Percentiles rank a stretch among this genome's conserved stretches.
Conservation (phyloP, 1,284 basidiomycete species). For the Cryptococcus sp. region DNA sequence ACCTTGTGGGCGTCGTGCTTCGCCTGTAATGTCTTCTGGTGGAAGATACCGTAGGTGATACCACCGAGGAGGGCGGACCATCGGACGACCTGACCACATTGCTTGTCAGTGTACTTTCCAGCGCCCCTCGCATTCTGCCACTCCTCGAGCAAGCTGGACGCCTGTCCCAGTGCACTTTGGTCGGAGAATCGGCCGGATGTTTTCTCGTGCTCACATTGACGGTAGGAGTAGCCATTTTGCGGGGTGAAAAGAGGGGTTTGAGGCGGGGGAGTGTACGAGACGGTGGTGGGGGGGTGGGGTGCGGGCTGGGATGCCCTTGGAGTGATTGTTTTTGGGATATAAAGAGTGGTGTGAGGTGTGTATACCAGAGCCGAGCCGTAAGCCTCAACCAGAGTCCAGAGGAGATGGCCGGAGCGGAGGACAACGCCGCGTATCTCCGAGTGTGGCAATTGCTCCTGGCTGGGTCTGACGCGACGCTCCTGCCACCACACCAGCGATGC, state of each 20-base stretch:
- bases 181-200: background rate
- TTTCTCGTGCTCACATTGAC: conserved; percentile 33
- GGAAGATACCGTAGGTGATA: conserved; percentile 87
- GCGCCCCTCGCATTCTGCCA: background rate
- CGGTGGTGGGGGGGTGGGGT: background rate
- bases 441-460: background rate
- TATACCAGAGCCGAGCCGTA: background rate
- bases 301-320: background rate
- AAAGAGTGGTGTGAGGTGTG: background rate
- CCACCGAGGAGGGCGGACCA: conserved; percentile 88
- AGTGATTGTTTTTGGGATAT: conserved; percentile 9
- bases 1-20: conserved; percentile 60
- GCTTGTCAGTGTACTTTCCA: too few relatives aligned
- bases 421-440: conserved; percentile 5
- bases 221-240: conserved; percentile 47
- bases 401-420: background rate
- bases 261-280: background rate
- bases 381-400: background rate
- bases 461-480: conserved; percentile 5
- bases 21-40: conserved; percentile 84
- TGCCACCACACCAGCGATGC: background rate
- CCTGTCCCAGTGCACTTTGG: background rate
- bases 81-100: conserved; percentile 87
- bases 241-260: background rate
- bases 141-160: background rate